Evolutionary conservation across 805 yeast species (phyloP).

Genomic region (Metschnikowia peoriensis): DNA sequence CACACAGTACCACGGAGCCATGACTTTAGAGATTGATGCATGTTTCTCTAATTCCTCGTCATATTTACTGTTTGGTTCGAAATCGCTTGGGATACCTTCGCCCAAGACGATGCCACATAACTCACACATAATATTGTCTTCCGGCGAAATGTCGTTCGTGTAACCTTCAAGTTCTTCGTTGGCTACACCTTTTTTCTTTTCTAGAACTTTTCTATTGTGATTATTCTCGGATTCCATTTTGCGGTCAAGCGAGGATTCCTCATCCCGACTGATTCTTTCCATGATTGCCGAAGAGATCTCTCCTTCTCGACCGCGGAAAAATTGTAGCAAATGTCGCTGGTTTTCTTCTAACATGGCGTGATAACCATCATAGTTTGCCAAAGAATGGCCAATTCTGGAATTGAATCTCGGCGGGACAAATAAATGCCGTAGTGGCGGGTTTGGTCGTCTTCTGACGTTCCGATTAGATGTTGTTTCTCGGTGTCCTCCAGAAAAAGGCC

Average conservation of each 20-base stretch:
- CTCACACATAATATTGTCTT: slow-evolving; percentile 41
- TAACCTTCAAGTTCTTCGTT: slow-evolving; percentile 26
- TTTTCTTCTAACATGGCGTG: slow-evolving; percentile 10
- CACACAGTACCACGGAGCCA: slow-evolving; percentile 66
- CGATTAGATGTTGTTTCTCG: slow-evolving; percentile 2
- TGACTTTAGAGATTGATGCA: slow-evolving; percentile 29
- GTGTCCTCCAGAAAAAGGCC: neutral
- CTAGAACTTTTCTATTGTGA: slow-evolving; percentile 29
- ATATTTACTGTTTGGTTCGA: slow-evolving; percentile 34
- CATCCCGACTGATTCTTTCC: slow-evolving; percentile 40
- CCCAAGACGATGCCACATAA: slow-evolving; percentile 75
- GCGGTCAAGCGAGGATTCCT: slow-evolving; percentile 35
- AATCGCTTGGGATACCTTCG: slow-evolving; percentile 61
- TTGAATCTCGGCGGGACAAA: slow-evolving; percentile 1
- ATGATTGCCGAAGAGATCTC: slow-evolving; percentile 28
- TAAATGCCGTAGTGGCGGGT: neutral
- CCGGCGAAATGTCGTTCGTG: slow-evolving; percentile 27
- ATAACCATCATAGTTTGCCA: slow-evolving; percentile 1
- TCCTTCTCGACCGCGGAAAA: slow-evolving; percentile 4
- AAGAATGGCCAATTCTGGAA: neutral
- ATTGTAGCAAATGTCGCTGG: slow-evolving; percentile 6
- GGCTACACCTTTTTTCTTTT: slow-evolving; percentile 28
- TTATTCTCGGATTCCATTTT: slow-evolving; percentile 30
- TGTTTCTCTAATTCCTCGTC: slow-evolving; percentile 27
- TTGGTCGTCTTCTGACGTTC: slow-evolving; percentile 10